These are phyloP conservation scores for Cystobasidium tubakii DNA, from an alignment of 768 basidiomycete species.

Conservation along the genomic window DNA sequence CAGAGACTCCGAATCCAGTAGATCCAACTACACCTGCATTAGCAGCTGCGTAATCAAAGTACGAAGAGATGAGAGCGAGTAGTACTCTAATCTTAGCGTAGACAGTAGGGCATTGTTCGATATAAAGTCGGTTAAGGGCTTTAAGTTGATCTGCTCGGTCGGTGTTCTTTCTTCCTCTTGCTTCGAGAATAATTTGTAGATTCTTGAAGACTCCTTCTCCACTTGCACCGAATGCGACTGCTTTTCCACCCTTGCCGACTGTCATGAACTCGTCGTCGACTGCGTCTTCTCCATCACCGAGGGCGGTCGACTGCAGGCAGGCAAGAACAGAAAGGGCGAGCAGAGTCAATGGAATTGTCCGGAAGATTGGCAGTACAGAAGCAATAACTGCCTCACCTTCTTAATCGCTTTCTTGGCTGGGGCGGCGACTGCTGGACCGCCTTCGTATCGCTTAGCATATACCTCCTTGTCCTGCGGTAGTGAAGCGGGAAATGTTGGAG, in stretches of 20 bases:
- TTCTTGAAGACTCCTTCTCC: constrained; percentile 82
- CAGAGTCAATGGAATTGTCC: not conserved
- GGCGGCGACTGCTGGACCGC: constrained; percentile 51
- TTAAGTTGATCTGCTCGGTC: constrained; percentile 91
- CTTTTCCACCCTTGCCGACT: constrained; percentile 83
- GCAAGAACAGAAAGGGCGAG: constrained; percentile 23
- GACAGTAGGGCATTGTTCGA: constrained; percentile 69
- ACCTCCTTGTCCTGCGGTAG: constrained; percentile 70
- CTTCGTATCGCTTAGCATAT: constrained; percentile 69
- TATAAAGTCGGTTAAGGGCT: constrained; percentile 76
- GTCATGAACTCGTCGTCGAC: constrained; percentile 71
- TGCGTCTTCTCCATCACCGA: constrained; percentile 51
- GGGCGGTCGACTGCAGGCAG: constrained; percentile 44
- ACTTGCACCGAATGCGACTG: constrained; percentile 66
- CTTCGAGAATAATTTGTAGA: constrained; percentile 82
- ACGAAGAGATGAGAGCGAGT: constrained; percentile 83
- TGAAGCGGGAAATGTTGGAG: not conserved
- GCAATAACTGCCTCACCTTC: constrained; percentile 47
- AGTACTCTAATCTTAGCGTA: constrained; percentile 94
- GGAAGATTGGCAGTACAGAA: too few species aligned
- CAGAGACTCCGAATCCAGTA: not conserved
- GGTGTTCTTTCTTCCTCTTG: constrained; percentile 84
- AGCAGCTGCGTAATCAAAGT: constrained; percentile 91
- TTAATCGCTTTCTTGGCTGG: constrained; percentile 50
- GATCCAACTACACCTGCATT: constrained; percentile 51